phyloP scores from a whole-genome alignment of 768 basidiomycete genomes.

The Podaxis sp. region DNA sequence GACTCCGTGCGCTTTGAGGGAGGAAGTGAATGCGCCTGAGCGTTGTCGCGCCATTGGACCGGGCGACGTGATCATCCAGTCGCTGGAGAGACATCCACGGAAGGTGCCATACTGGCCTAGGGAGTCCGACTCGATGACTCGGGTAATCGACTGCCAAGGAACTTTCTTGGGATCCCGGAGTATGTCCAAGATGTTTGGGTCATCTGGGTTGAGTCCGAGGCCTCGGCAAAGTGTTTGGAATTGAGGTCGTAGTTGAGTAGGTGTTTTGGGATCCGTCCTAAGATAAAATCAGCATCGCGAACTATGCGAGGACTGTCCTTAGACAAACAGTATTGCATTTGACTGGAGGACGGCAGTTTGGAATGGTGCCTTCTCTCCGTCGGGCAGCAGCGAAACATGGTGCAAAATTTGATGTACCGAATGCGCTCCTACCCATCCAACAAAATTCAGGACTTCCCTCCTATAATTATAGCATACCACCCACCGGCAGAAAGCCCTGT shows the following conservation, averaged over 20 bases:
- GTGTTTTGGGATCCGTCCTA: slow-evolving; percentile 60
- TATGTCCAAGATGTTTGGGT: slow-evolving; percentile 45
- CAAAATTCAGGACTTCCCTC: not conserved
- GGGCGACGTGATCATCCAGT: slow-evolving; percentile 54
- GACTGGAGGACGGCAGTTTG: slow-evolving; percentile 68
- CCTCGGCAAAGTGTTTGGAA: slow-evolving; percentile 62
- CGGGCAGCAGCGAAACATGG: slow-evolving; percentile 62
- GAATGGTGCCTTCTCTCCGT: slow-evolving; percentile 59
- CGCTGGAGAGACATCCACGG: slow-evolving; percentile 60
- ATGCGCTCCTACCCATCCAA: slow-evolving; percentile 54
- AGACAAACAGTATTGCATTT: slow-evolving; percentile 68
- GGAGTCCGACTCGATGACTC: slow-evolving; percentile 56
- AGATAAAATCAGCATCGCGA: not conserved
- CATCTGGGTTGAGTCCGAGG: slow-evolving; percentile 53
- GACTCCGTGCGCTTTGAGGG: slow-evolving; percentile 56
- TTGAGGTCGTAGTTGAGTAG: slow-evolving; percentile 56
- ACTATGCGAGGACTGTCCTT: not conserved
- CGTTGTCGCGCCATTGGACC: slow-evolving; percentile 72
- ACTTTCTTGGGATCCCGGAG: slow-evolving; percentile 50
- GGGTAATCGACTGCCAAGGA: slow-evolving; percentile 50
- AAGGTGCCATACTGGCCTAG: slow-evolving; percentile 65
- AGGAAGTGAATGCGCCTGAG: slow-evolving; percentile 55
- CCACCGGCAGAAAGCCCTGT: slow-evolving; percentile 73
- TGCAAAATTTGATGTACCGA: slow-evolving; percentile 76
- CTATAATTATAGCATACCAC: not conserved